Percentiles rank a stretch among this genome's conserved stretches.
Conservation (phyloP, 2,329 filamentous ascomycete species). For the Apiospora arundinis region DNA sequence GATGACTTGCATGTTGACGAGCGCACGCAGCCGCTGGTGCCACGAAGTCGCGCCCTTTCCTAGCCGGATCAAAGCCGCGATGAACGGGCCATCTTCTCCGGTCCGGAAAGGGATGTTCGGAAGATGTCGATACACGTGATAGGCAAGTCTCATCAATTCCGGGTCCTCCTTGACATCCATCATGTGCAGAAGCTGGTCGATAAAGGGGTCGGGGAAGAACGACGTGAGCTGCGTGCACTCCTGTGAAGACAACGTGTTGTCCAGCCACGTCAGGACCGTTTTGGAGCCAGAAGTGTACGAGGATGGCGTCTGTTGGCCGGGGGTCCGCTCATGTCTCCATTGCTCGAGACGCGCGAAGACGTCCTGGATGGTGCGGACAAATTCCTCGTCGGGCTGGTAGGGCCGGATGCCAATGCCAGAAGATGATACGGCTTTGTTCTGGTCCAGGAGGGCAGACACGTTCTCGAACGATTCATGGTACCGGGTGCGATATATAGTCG, state of each 20-base stretch:
- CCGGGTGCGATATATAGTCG: constrained; percentile 85
- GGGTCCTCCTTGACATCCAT: constrained; percentile 99
- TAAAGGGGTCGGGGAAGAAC: constrained; percentile 90
- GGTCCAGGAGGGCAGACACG: constrained; percentile 75
- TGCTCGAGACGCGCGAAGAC: constrained; percentile 82
- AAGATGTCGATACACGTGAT: constrained; percentile 95
- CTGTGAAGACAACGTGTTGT: constrained; percentile 86
- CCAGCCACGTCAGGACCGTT: constrained; percentile 94
- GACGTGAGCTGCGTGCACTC: constrained; percentile 90
- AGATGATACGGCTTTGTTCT: constrained; percentile 76
- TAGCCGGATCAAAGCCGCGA: constrained; percentile 84
- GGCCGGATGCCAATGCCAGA: constrained; percentile 86
- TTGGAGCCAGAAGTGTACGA: constrained; percentile 96
- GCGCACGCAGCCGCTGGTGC: constrained; percentile 92
- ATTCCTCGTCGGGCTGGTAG: constrained; percentile 79
- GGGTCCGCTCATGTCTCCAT: constrained; percentile 84
- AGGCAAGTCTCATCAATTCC: constrained; percentile 91
- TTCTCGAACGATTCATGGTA: constrained; percentile 94
- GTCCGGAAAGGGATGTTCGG: constrained; percentile 92
- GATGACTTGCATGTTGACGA: constrained; percentile 98
- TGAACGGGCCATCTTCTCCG: constrained; percentile 85
- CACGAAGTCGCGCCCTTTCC: constrained; percentile 84
- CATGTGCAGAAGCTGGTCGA: constrained; percentile 96
- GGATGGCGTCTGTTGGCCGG: constrained; percentile 91
- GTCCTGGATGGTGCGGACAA: constrained; percentile 71